Evolutionary conservation across 2,329 filamentous ascomycete genomes (phyloP).

Genomic region (Xylaria sp.): DNA sequence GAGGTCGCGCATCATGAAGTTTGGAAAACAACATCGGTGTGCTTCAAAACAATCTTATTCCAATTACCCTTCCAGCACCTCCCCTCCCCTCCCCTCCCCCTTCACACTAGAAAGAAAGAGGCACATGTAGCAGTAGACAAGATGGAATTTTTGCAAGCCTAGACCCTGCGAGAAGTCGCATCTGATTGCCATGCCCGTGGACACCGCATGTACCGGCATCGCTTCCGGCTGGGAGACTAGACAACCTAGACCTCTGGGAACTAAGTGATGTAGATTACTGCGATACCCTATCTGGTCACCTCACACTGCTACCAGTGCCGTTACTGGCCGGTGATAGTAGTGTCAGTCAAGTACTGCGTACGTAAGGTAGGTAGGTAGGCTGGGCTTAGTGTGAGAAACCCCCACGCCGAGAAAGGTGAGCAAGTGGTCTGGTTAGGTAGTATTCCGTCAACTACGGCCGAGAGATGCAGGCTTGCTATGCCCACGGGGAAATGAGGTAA

Average conservation of each 20-base stretch:
- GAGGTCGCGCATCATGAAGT: background rate
- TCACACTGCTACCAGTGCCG: background rate
- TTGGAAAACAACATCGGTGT: background rate
- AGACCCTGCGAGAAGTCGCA: constrained; percentile 11
- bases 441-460: background rate
- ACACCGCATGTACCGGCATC: constrained; percentile 7
- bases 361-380: background rate
- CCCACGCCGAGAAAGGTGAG: constrained; percentile 5
- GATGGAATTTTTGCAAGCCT: background rate
- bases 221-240: constrained; percentile 12
- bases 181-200: constrained; percentile 6
- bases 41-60: background rate
- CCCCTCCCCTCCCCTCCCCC: background rate
- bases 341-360: background rate
- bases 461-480: constrained; percentile 11
- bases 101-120: background rate
- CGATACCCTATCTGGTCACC: constrained; percentile 2
- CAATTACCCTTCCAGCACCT: background rate
- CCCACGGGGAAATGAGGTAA: constrained; percentile 16
- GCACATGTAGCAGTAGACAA: background rate
- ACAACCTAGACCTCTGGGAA: background rate
- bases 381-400: background rate
- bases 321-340: background rate
- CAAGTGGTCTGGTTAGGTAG: background rate
- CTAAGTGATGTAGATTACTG: background rate